phyloP scores from a whole-genome alignment of 176 grass and related monocot genomes.

The Hordeum marinum region DNA sequence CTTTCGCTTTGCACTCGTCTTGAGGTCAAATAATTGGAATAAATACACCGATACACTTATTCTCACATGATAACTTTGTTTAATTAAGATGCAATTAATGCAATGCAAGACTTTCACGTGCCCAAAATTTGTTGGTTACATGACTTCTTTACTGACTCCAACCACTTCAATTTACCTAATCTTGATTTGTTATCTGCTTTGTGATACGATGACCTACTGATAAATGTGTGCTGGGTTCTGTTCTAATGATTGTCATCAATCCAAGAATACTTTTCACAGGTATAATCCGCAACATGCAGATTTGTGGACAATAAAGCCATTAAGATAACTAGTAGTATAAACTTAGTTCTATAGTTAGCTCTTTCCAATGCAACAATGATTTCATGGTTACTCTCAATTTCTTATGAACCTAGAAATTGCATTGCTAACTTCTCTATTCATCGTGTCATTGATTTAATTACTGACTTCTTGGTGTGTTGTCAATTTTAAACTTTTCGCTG shows the following conservation, averaged over 20 bases:
- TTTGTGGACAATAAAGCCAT: background rate
- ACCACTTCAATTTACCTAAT: background rate
- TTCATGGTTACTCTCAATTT: background rate
- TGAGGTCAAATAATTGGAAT: background rate
- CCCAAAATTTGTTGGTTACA: constrained; percentile 1
- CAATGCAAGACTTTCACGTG: background rate
- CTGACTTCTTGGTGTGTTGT: background rate
- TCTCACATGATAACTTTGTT: constrained; percentile 16
- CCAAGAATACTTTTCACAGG: background rate
- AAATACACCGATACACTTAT: background rate
- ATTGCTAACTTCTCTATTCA: background rate
- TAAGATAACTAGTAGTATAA: background rate
- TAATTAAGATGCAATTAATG: constrained; percentile 2
- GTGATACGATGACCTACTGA: constrained; percentile 9
- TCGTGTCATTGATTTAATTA: background rate
- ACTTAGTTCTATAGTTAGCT: background rate
- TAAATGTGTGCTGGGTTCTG: background rate
- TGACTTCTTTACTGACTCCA: background rate
- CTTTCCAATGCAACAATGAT: background rate
- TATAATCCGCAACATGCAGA: background rate
- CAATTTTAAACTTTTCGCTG: background rate
- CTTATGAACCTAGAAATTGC: background rate
- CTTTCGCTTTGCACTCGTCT: background rate
- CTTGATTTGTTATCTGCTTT: background rate
- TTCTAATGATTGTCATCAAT: background rate